A percentile compares a stretch with the other conserved stretches of the same genome.
Conservation (phyloP, 257 asterid genomes). For the Solanum sejunctum region DNA sequence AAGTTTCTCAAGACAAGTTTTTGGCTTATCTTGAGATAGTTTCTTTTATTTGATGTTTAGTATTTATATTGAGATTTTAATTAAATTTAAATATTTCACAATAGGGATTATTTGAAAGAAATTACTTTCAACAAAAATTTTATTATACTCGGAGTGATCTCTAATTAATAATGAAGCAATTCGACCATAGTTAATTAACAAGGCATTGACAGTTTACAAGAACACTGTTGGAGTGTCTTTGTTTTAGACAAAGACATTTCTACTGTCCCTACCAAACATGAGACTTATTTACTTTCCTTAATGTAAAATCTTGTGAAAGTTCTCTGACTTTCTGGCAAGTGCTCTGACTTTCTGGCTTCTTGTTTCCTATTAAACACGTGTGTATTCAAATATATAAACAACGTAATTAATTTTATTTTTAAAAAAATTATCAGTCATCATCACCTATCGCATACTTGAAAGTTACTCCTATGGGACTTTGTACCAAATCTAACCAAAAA, state of each 20-base stretch:
- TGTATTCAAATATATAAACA: background rate
- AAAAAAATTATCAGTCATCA: background rate
- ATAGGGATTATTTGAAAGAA: accelerated
- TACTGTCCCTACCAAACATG: background rate
- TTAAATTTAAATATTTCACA: no score
- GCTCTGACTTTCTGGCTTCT: background rate
- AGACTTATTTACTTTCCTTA: background rate
- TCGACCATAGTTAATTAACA: no score
- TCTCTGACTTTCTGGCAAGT: background rate
- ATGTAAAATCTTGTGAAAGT: background rate
- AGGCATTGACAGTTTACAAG: background rate
- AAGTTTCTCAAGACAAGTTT: background rate
- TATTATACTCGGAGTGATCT: no score
- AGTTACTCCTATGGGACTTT: background rate
- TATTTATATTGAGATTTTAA: no score
- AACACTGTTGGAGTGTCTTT: background rate
- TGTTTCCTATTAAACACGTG: background rate
- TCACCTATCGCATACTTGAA: background rate
- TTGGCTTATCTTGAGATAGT: background rate
- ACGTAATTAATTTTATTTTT: background rate
- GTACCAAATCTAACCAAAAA: background rate
- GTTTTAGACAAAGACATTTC: background rate
- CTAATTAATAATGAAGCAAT: no score
- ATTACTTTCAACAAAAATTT: no score
- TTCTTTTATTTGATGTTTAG: no score